These are phyloP conservation scores for Mycotypha africana DNA, from an alignment of 371 early-diverging fungal genomes.

Conservation along the genomic window DNA sequence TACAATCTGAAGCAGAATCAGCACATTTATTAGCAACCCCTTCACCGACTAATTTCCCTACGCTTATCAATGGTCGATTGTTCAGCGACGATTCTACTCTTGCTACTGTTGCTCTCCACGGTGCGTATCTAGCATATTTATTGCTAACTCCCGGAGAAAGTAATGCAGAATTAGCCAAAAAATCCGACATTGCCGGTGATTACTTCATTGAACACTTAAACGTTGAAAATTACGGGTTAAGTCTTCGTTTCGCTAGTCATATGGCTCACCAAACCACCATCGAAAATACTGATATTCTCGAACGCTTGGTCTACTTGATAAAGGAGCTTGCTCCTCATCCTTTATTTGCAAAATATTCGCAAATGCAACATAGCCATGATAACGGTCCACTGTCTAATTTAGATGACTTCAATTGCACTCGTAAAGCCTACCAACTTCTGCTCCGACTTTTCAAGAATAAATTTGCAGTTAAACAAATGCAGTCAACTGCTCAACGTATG, in stretches of 20 bases:
- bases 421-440: constrained; percentile 26
- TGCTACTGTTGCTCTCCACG: constrained; percentile 53
- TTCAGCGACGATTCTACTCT: constrained; percentile 51
- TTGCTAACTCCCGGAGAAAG: constrained; percentile 22
- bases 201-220: constrained; percentile 54
- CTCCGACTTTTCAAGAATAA: constrained; percentile 32
- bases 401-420: neutral
- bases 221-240: constrained; percentile 35
- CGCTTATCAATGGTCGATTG: constrained; percentile 50
- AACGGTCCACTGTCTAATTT: neutral
- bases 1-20: constrained; percentile 10
- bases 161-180: constrained; percentile 8
- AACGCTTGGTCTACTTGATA: constrained; percentile 25
- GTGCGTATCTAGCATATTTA: constrained; percentile 52
- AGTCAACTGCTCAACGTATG: constrained; percentile 21
- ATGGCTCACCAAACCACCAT: constrained; percentile 28
- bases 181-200: constrained; percentile 47
- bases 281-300: constrained; percentile 13
- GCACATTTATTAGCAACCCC: constrained; percentile 19
- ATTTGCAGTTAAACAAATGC: constrained; percentile 23
- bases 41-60: constrained; percentile 51
- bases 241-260: constrained; percentile 49
- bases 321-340: constrained; percentile 22
- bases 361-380: constrained; percentile 4
- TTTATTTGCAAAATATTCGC: constrained; percentile 15